Evolutionary conservation across 1,284 basidiomycete genomes (phyloP).

Genomic region (Phlebopus sp.): DNA sequence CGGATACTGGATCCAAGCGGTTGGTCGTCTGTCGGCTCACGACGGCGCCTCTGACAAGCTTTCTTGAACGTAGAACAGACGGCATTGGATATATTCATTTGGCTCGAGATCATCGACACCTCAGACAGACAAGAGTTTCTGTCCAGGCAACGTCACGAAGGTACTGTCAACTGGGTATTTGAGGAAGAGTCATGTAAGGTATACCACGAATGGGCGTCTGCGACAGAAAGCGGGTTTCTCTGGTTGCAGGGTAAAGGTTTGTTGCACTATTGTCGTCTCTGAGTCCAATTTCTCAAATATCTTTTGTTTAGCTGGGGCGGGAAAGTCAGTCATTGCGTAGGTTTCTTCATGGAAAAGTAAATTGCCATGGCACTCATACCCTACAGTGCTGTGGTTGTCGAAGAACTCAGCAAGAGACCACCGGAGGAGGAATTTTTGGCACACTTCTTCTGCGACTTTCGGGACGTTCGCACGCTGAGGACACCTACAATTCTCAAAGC

Average conservation of each 20-base stretch:
- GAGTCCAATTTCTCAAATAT: neutral
- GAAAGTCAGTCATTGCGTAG: slow-evolving; percentile 1
- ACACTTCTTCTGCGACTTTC: slow-evolving; percentile 30
- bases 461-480: slow-evolving; percentile 22
- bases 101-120: slow-evolving; percentile 25
- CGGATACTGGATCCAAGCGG: slow-evolving; percentile 24
- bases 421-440: slow-evolving; percentile 27
- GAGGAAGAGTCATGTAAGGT: slow-evolving; percentile 17
- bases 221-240: slow-evolving; percentile 19
- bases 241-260: slow-evolving; percentile 26
- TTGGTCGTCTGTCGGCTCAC: slow-evolving; percentile 6
- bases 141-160: slow-evolving; percentile 23
- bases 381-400: slow-evolving; percentile 24
- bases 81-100: slow-evolving; percentile 19
- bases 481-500: slow-evolving; percentile 22
- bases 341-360: neutral
- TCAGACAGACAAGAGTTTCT: slow-evolving; percentile 25
- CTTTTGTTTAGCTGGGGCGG: neutral
- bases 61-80: slow-evolving; percentile 19
- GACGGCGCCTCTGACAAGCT: slow-evolving; percentile 5
- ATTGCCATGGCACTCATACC: slow-evolving; percentile 5
- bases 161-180: slow-evolving; percentile 26
- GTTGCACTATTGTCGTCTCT: neutral
- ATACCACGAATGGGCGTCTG: slow-evolving; percentile 24
- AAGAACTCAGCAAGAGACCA: slow-evolving; percentile 23